These are phyloP conservation scores for Sugiyamaella valdiviana DNA, from an alignment of 805 yeast genomes.

Conservation along the genomic window DNA sequence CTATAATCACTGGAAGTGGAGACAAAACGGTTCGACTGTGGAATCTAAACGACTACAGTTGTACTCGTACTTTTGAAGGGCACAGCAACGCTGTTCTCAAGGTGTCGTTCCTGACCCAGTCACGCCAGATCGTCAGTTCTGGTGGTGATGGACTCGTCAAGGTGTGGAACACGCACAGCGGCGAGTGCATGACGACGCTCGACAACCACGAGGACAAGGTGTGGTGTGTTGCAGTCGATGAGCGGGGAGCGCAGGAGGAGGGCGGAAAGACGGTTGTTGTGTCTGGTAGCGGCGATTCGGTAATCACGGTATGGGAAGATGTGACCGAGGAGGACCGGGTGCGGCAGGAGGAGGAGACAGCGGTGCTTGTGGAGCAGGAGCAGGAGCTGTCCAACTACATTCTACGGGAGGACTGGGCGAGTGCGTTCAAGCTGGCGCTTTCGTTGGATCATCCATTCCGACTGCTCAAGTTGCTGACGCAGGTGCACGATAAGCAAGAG, in stretches of 20 bases:
- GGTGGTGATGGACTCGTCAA: slow-evolving; percentile 96
- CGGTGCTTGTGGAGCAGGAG: slow-evolving; percentile 72
- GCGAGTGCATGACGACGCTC: slow-evolving; percentile 75
- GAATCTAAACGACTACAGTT: slow-evolving; percentile 73
- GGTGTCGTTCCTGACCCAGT: slow-evolving; percentile 59
- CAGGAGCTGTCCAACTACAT: slow-evolving; percentile 77
- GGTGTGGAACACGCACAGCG: slow-evolving; percentile 74
- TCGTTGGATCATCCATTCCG: slow-evolving; percentile 87
- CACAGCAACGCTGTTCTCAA: slow-evolving; percentile 90
- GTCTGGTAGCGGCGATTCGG: slow-evolving; percentile 94
- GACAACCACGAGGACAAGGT: slow-evolving; percentile 91
- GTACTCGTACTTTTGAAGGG: slow-evolving; percentile 83
- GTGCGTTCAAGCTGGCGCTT: slow-evolving; percentile 81
- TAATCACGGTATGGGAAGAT: slow-evolving; percentile 83
- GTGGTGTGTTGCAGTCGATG: slow-evolving; percentile 72
- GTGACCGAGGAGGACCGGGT: slow-evolving; percentile 67
- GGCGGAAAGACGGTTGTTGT: slow-evolving; percentile 54
- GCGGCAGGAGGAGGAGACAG: slow-evolving; percentile 46
- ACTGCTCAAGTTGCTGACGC: slow-evolving; percentile 67
- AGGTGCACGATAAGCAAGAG: slow-evolving; percentile 43
- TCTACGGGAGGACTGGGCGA: slow-evolving; percentile 69
- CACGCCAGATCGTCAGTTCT: slow-evolving; percentile 58
- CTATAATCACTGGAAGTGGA: slow-evolving; percentile 79
- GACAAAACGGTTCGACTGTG: slow-evolving; percentile 87
- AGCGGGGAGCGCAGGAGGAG: slow-evolving; percentile 40